These are phyloP conservation scores for Elongisporangium prolatum DNA, from an alignment of 352 stramenopile genomes.

Conservation along the genomic window DNA sequence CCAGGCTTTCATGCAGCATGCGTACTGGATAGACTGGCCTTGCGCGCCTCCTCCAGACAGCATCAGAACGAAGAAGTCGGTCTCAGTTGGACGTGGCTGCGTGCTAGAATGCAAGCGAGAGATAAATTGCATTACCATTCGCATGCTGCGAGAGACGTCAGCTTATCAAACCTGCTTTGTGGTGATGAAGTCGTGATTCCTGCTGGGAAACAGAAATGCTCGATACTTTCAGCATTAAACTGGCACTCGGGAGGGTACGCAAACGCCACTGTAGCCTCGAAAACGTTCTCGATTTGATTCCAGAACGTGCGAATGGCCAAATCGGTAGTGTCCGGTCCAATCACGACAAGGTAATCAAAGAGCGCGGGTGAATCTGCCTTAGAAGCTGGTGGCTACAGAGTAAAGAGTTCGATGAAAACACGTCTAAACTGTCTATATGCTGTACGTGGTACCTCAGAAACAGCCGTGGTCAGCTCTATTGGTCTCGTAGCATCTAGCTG, in stretches of 20 bases:
- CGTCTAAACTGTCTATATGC: no score
- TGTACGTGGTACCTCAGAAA: constrained; percentile 12
- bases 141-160: background rate
- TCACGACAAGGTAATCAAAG: constrained; percentile 45
- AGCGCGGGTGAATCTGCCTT: constrained; percentile 10
- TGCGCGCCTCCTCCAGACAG: constrained; percentile 42
- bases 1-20: constrained; percentile 43
- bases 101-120: background rate
- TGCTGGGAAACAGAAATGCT: constrained; percentile 68
- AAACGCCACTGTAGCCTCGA: constrained; percentile 55
- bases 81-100: background rate
- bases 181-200: constrained; percentile 17
- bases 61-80: constrained; percentile 46
- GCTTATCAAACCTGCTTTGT: constrained; percentile 1
- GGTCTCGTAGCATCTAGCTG: constrained; percentile 9
- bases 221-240: constrained; percentile 64
- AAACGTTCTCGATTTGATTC: constrained; percentile 37
- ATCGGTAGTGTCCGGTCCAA: constrained; percentile 40
- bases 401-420: background rate
- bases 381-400: background rate
- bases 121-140: no score
- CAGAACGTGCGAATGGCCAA: constrained; percentile 37
- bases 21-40: constrained; percentile 50
- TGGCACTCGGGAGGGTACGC: constrained; percentile 57
- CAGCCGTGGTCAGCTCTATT: background rate